A percentile compares a stretch with the other conserved stretches of the same genome.
Conservation (phyloP, 768 basidiomycete species). For the Strobilomyces dryophilus region DNA sequence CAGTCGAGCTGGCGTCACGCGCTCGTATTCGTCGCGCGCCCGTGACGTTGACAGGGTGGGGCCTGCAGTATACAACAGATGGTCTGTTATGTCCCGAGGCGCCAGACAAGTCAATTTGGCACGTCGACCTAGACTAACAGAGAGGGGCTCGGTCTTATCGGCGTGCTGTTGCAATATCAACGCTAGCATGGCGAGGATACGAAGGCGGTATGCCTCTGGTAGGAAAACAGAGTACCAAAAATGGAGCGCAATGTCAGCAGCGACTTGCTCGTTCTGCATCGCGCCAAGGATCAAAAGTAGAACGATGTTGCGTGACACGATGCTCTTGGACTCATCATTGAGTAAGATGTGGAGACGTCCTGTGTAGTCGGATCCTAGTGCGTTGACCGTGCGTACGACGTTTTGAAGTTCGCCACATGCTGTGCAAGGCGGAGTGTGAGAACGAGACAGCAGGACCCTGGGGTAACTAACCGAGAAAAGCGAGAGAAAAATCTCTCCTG, state of each 20-base stretch:
- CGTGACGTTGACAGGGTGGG: conserved; percentile 15
- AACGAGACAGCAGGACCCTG: background rate
- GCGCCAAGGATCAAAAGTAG: conserved; percentile 38
- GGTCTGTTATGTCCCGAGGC: conserved; percentile 23
- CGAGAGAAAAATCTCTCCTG: conserved; percentile 20
- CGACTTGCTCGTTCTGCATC: conserved; percentile 27
- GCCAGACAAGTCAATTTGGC: conserved; percentile 21
- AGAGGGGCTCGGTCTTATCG: conserved; percentile 13
- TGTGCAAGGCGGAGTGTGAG: conserved; percentile 2
- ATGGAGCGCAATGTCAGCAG: conserved; percentile 43
- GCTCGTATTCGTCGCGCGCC: conserved; percentile 29
- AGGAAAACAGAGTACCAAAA: conserved; percentile 45
- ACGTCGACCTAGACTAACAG: conserved; percentile 8
- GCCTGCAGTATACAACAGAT: conserved; percentile 27
- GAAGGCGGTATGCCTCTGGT: conserved; percentile 29
- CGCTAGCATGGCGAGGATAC: conserved; percentile 17
- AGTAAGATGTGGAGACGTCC: conserved; percentile 38
- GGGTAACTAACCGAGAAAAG: conserved; percentile 16
- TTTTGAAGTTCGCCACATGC: conserved; percentile 48
- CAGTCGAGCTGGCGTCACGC: conserved; percentile 31
- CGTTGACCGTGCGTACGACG: conserved; percentile 39
- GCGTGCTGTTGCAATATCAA: conserved; percentile 10
- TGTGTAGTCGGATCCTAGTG: conserved; percentile 35
- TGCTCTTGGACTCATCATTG: conserved; percentile 35
- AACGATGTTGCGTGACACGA: conserved; percentile 37